These are phyloP conservation scores for Fistulifera pelliculosa DNA, from an alignment of 108 stramenopile species.

Conservation along the genomic window DNA sequence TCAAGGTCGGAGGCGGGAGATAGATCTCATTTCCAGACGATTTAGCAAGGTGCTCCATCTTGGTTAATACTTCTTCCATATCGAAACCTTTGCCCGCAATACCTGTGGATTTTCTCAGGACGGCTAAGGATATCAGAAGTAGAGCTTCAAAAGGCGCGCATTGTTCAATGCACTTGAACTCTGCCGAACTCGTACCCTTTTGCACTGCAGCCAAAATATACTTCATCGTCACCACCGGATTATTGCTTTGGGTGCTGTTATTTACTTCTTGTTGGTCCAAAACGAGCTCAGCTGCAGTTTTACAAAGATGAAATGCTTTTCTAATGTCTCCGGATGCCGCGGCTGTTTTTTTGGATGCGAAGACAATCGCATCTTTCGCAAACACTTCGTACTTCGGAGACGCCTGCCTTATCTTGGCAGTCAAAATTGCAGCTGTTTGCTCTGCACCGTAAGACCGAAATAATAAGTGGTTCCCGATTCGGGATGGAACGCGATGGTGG, in stretches of 20 bases:
- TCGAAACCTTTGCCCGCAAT: slow-evolving; percentile 48
- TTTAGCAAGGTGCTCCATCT: slow-evolving; percentile 67
- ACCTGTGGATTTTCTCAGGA: slow-evolving; percentile 39
- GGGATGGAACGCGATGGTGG: slow-evolving; percentile 67
- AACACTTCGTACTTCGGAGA: slow-evolving; percentile 35
- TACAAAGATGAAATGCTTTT: slow-evolving; percentile 87
- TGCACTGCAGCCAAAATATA: slow-evolving; percentile 58
- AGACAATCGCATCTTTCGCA: slow-evolving; percentile 64
- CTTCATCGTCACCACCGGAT: slow-evolving; percentile 33
- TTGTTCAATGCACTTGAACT: slow-evolving; percentile 37
- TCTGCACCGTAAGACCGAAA: slow-evolving; percentile 55
- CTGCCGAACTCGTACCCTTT: slow-evolving; percentile 38
- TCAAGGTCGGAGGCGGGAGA: slow-evolving; percentile 46
- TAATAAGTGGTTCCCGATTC: slow-evolving; percentile 49
- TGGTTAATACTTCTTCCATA: slow-evolving; percentile 56
- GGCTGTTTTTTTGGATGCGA: slow-evolving; percentile 87
- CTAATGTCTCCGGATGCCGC: slow-evolving; percentile 86
- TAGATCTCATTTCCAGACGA: slow-evolving; percentile 50
- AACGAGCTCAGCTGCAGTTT: slow-evolving; percentile 75
- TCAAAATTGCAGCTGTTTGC: slow-evolving; percentile 48
- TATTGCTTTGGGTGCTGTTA: too few species aligned
- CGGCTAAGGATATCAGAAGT: slow-evolving; percentile 56
- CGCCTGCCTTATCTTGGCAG: slow-evolving; percentile 47
- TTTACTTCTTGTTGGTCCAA: slow-evolving; percentile 20
- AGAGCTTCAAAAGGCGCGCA: slow-evolving; percentile 62